Evolutionary conservation across 176 grass and related monocot species (phyloP), one percentile per base, ranked within the genome.

Genomic region (Musa acuminata): DNA sequence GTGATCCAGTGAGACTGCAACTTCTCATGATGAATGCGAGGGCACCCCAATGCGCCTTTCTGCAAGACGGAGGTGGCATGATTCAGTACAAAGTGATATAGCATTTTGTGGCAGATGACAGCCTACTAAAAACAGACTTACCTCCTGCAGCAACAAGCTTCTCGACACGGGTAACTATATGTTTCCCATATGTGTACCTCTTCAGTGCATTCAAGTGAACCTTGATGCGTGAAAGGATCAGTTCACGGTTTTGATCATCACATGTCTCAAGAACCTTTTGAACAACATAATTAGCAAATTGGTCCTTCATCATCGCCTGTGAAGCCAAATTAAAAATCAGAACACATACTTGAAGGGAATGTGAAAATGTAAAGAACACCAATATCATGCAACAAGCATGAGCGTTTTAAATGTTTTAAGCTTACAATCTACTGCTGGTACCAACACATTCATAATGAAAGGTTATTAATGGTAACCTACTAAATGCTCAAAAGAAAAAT

Each of bases 281-380:
- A 51, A 98, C 95, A 13, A 98, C 95, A 77, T 98, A 98, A 75
- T 98, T 98, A 11, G 71, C 95, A 83, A 93, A 98, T 84, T 98
- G 95, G 74, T 98, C 95, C 82, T 98, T 98, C 90, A 98, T 98
- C 95, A 98, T 98, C 55, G 83, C 90, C 95, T 98, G 80, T 22
- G 1, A 25, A 73, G 51, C 10, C 17, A n/a, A 50, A 13, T 26
- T 19, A 49, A n/a, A 17, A 19, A 19, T 8, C 17, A 17, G n/a
- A 19, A 60, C n/a, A 2, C 1, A 60, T 21, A 60, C 17, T 21
- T 4, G 0, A 12, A 57, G 13, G 17, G 17, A 57, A 57, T 57
- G 13, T 5, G 6, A 57, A 16, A 57, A 16, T 57, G 55, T n/a
- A 57, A 57, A 8, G n/a, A n/a, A 8, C 1, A 19, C 57, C 14